A percentile compares a stretch with the other conserved stretches of the same genome.
These are phyloP conservation scores for Poa pratensis DNA, from an alignment of 176 grass and related monocot species.

Conservation along the genomic window DNA sequence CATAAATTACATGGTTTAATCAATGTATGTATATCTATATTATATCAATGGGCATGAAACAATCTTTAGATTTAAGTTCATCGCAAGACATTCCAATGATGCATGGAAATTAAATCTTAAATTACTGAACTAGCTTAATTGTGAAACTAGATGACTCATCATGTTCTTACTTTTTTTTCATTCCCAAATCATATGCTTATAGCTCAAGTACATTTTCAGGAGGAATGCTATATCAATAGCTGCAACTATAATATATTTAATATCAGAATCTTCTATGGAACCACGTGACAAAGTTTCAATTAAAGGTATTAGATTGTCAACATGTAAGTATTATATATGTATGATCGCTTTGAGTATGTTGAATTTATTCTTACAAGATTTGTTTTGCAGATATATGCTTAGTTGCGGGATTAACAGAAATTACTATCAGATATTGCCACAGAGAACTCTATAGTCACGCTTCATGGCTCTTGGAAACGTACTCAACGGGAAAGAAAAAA, in stretches of 20 bases:
- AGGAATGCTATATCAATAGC: conserved; percentile 26
- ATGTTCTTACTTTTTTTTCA: background rate
- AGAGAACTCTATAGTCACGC: background rate
- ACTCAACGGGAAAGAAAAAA: background rate
- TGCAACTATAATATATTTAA: conserved; percentile 31
- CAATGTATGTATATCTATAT: background rate
- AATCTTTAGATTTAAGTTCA: background rate
- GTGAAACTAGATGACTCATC: background rate
- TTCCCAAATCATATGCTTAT: background rate
- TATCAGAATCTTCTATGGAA: conserved; percentile 19
- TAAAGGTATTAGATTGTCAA: conserved; percentile 18
- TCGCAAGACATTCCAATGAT: background rate
- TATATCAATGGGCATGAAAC: background rate
- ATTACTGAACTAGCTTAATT: background rate
- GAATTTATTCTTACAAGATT: background rate
- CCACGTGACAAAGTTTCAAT: background rate
- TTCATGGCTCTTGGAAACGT: conserved; percentile 22
- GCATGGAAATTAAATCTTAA: background rate
- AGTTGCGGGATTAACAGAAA: background rate
- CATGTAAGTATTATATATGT: background rate
- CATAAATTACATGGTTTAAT: background rate
- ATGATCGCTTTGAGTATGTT: background rate
- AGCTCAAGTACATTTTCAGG: background rate
- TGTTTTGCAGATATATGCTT: conserved; percentile 28
- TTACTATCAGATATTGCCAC: conserved; percentile 26